Evolutionary conservation across 495 filamentous ascomycete genomes (phyloP), one percentile per base, ranked within the genome.

Genomic region (Annulohypoxylon stygium): DNA sequence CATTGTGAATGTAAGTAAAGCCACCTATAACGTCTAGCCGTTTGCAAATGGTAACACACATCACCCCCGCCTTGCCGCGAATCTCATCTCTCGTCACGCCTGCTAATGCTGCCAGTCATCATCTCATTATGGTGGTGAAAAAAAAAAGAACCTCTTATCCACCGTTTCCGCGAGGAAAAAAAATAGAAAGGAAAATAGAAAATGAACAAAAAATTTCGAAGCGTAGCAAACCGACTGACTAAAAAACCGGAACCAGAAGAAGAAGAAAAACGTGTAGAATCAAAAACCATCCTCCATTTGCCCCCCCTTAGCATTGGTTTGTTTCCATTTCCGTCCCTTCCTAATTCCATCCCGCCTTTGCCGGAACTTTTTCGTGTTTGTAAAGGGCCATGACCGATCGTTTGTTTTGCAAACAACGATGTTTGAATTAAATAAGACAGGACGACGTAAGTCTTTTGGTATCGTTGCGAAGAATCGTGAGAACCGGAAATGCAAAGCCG

Each of bases 381-480:
- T 60, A 23, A 36, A 62, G 55, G 72, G 72, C 72, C 67, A 67
- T 70, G 71, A 72, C 67, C 63, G 71, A 71, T 71, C 76, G 72
- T 61, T 57, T 66, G 70, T 73, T 61, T 66, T 69, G 78, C 51
- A 66, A 74, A 54, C 69, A 72, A 72, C 68, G 70, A 72, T 65
- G 67, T 39, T 39, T 78, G 73, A 61, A 72, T 71, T 63, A 75
- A 75, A 47, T 72, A 80, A 76, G 69, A 78, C 69, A 43, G 74
- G 67, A 69, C 69, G 74, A 63, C 64, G 62, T 66, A 70, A 78
- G 71, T 73, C 65, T 78, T 70, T 75, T 81, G 62, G 80, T 79
- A 75, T 82, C 78, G 61, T 77, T 70, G 71, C 75, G 78, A 64
- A 73, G 76, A 64, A 78, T 78, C 65, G 65, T 70, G 70, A 75